Conservation (phyloP, 164 flowering plant genomes). For the Stephania japonica region DNA sequence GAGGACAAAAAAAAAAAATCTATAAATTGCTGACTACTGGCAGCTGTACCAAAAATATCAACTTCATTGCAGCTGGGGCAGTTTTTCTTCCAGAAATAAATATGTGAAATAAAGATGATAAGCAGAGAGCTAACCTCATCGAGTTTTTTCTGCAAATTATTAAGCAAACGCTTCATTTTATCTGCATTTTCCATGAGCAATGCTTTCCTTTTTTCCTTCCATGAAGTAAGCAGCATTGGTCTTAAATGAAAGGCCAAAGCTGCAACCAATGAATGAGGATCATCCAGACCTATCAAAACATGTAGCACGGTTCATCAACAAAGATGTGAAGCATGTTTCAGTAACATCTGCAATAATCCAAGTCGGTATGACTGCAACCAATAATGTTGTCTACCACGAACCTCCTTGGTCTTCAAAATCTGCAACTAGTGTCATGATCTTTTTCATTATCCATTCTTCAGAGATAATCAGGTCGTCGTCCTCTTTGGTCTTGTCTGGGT, state of each 20-base stretch:
- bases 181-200: conserved; percentile 74
- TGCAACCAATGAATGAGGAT: conserved; percentile 42
- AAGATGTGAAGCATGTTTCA: conserved; percentile 7
- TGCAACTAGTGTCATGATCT: conserved; percentile 48
- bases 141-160: conserved; percentile 68
- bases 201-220: conserved; percentile 70
- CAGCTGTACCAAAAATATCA: neutral
- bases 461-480: conserved; percentile 36
- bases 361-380: neutral
- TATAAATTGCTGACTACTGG: neutral
- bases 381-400: conserved; percentile 7
- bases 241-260: conserved; percentile 65
- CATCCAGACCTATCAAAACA: conserved; percentile 51
- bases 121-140: conserved; percentile 61
- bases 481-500: conserved; percentile 34
- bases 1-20: conserved; percentile 2
- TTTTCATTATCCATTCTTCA: conserved; percentile 70
- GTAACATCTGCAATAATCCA: neutral
- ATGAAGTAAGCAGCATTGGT: conserved; percentile 68
- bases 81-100: neutral
- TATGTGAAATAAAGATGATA: neutral
- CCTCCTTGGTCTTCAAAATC: conserved; percentile 86
- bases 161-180: conserved; percentile 52
- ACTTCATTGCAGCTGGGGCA: neutral
- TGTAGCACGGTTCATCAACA: neutral